A percentile compares a stretch with the other conserved stretches of the same genome.
These are phyloP conservation scores for Paraconiothyrium brasiliense DNA, from an alignment of 2,329 filamentous ascomycete species.

Conservation along the genomic window DNA sequence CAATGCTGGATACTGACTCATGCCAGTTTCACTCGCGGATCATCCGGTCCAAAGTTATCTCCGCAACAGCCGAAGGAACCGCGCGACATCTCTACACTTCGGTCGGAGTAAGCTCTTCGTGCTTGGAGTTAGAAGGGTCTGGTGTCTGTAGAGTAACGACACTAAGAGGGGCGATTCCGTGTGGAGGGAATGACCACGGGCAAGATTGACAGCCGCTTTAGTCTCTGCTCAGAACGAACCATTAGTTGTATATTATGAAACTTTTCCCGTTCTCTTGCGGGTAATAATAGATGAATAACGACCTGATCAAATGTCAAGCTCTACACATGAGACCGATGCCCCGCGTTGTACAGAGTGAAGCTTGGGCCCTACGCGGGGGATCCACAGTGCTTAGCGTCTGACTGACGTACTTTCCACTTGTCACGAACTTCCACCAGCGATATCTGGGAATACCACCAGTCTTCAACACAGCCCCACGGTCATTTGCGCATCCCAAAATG, in stretches of 20 bases:
- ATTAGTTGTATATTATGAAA: conserved; percentile 15
- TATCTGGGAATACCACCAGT: neutral
- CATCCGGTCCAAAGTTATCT: conserved; percentile 17
- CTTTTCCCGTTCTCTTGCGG: neutral
- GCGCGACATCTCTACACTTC: conserved; percentile 38
- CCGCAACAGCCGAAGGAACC: conserved; percentile 28
- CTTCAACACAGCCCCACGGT: neutral
- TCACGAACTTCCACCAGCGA: neutral
- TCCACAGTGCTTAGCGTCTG: conserved; percentile 19
- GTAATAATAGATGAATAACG: neutral
- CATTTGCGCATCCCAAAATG: neutral
- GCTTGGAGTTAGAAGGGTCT: conserved; percentile 14
- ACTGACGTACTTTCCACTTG: conserved; percentile 24
- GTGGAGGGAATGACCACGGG: conserved; percentile 19
- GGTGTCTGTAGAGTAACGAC: conserved; percentile 25
- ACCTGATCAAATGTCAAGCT: neutral
- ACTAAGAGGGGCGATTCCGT: conserved; percentile 25
- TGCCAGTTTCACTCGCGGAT: conserved; percentile 46
- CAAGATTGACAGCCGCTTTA: neutral
- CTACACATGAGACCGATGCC: neutral
- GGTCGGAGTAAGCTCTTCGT: conserved; percentile 26
- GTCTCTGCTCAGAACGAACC: neutral
- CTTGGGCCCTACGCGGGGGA: conserved; percentile 25
- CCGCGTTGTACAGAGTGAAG: conserved; percentile 15
- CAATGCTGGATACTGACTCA: conserved; percentile 21